Conservation (phyloP, 2,329 filamentous ascomycete species). For the Fusarium sp. region DNA sequence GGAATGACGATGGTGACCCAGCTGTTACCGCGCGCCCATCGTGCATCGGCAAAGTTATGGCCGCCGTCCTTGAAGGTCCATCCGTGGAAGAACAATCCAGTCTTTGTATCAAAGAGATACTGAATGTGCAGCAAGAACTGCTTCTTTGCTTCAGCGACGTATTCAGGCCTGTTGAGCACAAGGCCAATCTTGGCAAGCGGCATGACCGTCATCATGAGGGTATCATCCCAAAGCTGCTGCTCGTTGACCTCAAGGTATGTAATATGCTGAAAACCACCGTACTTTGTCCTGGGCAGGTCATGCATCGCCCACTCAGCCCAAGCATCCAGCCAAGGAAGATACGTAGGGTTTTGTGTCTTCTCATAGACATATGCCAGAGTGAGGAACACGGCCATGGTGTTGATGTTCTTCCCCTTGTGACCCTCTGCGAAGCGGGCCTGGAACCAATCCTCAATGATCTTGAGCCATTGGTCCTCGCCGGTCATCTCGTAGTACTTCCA, state of each 20-base stretch:
- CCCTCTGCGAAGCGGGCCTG: conserved; percentile 73
- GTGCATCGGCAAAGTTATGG: conserved; percentile 68
- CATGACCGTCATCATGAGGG: conserved; percentile 87
- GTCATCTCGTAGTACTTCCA: conserved; percentile 85
- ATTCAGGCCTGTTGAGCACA: conserved; percentile 74
- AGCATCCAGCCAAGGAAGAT: conserved; percentile 79
- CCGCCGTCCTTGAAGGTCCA: conserved; percentile 80
- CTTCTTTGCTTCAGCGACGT: conserved; percentile 79
- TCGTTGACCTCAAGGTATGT: conserved; percentile 78
- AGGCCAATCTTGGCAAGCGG: conserved; percentile 83
- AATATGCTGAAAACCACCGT: conserved; percentile 79
- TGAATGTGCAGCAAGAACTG: conserved; percentile 83
- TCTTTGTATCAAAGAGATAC: conserved; percentile 77
- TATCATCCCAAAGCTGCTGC: conserved; percentile 86
- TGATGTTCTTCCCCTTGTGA: conserved; percentile 85
- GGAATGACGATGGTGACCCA: conserved; percentile 89
- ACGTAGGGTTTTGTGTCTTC: conserved; percentile 73
- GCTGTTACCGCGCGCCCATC: conserved; percentile 71
- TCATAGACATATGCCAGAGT: conserved; percentile 84
- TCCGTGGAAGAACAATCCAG: conserved; percentile 83
- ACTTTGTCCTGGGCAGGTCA: conserved; percentile 76
- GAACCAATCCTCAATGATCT: conserved; percentile 81
- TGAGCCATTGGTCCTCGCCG: conserved; percentile 67
- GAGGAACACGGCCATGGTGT: conserved; percentile 83
- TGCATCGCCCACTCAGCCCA: conserved; percentile 89